These are phyloP conservation scores for Yamadazyma paraphyllophila DNA, from an alignment of 805 yeast genomes.

Conservation along the genomic window DNA sequence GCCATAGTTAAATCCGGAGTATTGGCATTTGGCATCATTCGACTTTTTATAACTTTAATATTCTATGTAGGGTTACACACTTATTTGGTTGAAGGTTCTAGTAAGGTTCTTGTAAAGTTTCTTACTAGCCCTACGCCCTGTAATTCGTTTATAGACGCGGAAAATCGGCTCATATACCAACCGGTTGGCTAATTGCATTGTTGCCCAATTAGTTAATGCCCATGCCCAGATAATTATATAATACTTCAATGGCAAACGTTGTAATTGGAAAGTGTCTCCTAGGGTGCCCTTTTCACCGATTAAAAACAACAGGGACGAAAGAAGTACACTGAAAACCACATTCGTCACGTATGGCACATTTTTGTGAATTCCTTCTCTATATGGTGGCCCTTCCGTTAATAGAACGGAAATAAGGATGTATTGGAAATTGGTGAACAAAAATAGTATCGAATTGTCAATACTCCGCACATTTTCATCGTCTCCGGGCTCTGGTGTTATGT, in stretches of 20 bases:
- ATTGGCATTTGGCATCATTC: not conserved
- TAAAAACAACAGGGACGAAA: conserved; percentile 56
- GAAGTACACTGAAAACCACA: conserved; percentile 44
- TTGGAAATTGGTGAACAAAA: conserved; percentile 81
- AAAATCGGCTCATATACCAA: conserved; percentile 37
- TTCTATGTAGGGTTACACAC: not conserved
- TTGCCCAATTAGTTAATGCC: conserved; percentile 49
- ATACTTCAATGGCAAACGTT: conserved; percentile 52
- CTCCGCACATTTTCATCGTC: conserved; percentile 76
- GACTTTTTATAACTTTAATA: not conserved
- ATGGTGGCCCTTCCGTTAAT: conserved; percentile 92
- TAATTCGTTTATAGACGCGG: conserved; percentile 2
- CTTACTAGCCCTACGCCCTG: conserved; percentile 27
- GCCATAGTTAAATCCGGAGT: not conserved
- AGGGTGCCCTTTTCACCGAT: conserved; percentile 50
- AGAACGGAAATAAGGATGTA: conserved; percentile 81
- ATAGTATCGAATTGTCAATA: conserved; percentile 85
- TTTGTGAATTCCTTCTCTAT: conserved; percentile 68
- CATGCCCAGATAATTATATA: conserved; percentile 48
- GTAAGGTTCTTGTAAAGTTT: conserved; percentile 39
- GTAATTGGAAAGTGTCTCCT: conserved; percentile 75
- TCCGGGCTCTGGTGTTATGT: conserved; percentile 72
- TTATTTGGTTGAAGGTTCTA: conserved; percentile 12
- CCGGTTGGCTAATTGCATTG: conserved; percentile 46
- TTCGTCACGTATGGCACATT: conserved; percentile 73